These are phyloP conservation scores for Mallotus japonicus DNA, from an alignment of 441 rosid genomes.

Conservation along the genomic window DNA sequence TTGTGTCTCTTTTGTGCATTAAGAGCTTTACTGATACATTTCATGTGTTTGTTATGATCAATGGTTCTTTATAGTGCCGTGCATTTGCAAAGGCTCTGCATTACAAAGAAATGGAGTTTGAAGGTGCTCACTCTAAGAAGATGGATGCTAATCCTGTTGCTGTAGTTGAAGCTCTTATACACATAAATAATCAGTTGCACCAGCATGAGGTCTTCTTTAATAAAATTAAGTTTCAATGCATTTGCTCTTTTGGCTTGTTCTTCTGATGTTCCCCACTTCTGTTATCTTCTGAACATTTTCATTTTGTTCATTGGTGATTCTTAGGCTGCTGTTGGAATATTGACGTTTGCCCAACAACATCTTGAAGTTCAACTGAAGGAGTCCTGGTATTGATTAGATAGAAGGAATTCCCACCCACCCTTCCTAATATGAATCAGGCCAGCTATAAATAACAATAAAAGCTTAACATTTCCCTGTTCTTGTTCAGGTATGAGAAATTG, in stretches of 20 bases:
- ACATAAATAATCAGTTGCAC: slow-evolving; percentile 97
- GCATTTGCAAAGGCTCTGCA: slow-evolving; percentile 99
- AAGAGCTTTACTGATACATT: not conserved
- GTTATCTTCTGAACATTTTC: slow-evolving; percentile 10
- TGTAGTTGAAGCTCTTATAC: slow-evolving; percentile 98
- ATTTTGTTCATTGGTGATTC: slow-evolving; percentile 27
- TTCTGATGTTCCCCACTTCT: slow-evolving; percentile 14
- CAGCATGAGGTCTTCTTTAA: slow-evolving; percentile 78
- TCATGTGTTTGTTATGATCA: not conserved
- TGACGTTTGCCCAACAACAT: slow-evolving; percentile 91
- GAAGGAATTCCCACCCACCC: not conserved
- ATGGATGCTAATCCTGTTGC: slow-evolving; percentile 99
- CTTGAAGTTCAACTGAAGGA: slow-evolving; percentile 96
- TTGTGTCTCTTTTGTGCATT: slow-evolving; percentile 1
- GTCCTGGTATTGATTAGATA: slow-evolving; percentile 62
- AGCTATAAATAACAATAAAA: not conserved
- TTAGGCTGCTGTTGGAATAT: slow-evolving; percentile 99
- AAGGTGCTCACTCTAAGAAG: slow-evolving; percentile 84
- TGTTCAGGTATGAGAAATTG: slow-evolving; percentile 95
- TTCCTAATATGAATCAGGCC: not conserved
- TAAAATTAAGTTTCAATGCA: slow-evolving; percentile 9
- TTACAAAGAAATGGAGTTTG: slow-evolving; percentile 99
- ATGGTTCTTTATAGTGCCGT: slow-evolving; percentile 63
- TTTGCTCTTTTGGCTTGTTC: not conserved
- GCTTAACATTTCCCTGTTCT: slow-evolving; percentile 7